Evolutionary conservation across 371 early-diverging fungal species (phyloP), one percentile per base, ranked within the genome.

Genomic region (Umbelopsis sp.): DNA sequence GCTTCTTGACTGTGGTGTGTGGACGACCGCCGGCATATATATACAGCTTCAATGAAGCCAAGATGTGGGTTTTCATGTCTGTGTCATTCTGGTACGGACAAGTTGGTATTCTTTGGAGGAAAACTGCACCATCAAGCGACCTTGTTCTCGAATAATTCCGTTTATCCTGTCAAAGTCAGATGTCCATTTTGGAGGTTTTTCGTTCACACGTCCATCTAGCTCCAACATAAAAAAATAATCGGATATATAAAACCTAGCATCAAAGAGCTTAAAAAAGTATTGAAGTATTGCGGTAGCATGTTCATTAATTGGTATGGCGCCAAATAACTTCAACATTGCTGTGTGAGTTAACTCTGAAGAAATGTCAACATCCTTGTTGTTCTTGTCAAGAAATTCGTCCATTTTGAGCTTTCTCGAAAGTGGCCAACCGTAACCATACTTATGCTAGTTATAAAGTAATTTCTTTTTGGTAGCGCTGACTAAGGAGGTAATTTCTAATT

Each of bases 281-380:
- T 41, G 41, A 7, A 7, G 2, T 10, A 41, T 41, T 41, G 41
- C 7, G 7, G 7, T 41, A 41, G 41, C 41, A 41, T 7, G 41
- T 41, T 1, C 7, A 0, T 1, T 0, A 41, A 41, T 41, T 1
- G 41, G 12, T 41, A 41, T 41, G 41, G 41, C 12, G 41, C 12
- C 41, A 41, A 0, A 41, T 1, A 41, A 1, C 7, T 41, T 41
- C 41, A 12, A 41, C 1, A 5, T 7, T 41, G 41, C 41, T 4
- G 12, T 1, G 0, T 0, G 48, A n/a, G 18, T 0, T 3, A 0
- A 12, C 16, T 4, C 6, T n/a, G 48, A 2, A n/a, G 16, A 3
- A n/a, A 10, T n/a, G 18, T 48, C 14, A 10, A 11, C 18, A n/a
- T 48, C n/a, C 6, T 18, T 48, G 11, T 16, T 6, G 18, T n/a